A percentile compares a stretch with the other conserved stretches of the same genome.
These are phyloP conservation scores for Fusarium bactridioides DNA, from an alignment of 2,329 filamentous ascomycete species.

Conservation along the genomic window DNA sequence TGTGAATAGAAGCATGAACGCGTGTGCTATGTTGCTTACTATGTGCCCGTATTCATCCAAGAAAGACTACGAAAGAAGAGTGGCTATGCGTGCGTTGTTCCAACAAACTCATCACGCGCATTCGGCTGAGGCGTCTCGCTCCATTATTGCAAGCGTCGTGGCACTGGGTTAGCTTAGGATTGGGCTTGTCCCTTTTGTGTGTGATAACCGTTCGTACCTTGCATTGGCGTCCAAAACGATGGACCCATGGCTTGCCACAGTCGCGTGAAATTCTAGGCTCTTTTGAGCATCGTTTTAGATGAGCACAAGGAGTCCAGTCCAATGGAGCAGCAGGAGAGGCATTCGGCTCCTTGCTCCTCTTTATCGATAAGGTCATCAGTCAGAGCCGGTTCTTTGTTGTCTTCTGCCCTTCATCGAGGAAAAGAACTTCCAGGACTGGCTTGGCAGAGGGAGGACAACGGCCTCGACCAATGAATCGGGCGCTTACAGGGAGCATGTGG, in stretches of 20 bases:
- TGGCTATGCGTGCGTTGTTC: slow-evolving; percentile 10
- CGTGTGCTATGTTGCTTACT: not conserved
- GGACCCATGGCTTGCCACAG: slow-evolving; percentile 15
- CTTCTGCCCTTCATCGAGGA: not conserved
- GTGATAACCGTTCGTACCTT: slow-evolving; percentile 35
- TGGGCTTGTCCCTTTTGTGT: slow-evolving; percentile 19
- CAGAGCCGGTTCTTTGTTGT: slow-evolving; percentile 10
- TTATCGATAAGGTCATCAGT: slow-evolving; percentile 25
- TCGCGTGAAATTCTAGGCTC: slow-evolving; percentile 20
- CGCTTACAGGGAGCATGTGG: slow-evolving; percentile 20
- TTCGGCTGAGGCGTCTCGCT: slow-evolving; percentile 27
- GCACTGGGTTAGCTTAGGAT: slow-evolving; percentile 10
- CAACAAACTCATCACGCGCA: slow-evolving; percentile 18
- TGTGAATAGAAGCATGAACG: slow-evolving; percentile 27
- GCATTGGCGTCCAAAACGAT: slow-evolving; percentile 26
- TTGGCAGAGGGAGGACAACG: slow-evolving; percentile 37
- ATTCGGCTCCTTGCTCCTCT: not conserved
- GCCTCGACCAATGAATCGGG: slow-evolving; percentile 34
- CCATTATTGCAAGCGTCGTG: slow-evolving; percentile 27
- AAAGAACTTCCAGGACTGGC: slow-evolving; percentile 20
- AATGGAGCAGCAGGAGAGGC: slow-evolving; percentile 16
- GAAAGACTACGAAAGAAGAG: not conserved
- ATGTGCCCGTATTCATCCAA: slow-evolving; percentile 2
- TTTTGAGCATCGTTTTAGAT: slow-evolving; percentile 23
- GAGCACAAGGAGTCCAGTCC: slow-evolving; percentile 27